phyloP scores from a whole-genome alignment of 1,284 basidiomycete genomes.

The Fomitopsis palustris region DNA sequence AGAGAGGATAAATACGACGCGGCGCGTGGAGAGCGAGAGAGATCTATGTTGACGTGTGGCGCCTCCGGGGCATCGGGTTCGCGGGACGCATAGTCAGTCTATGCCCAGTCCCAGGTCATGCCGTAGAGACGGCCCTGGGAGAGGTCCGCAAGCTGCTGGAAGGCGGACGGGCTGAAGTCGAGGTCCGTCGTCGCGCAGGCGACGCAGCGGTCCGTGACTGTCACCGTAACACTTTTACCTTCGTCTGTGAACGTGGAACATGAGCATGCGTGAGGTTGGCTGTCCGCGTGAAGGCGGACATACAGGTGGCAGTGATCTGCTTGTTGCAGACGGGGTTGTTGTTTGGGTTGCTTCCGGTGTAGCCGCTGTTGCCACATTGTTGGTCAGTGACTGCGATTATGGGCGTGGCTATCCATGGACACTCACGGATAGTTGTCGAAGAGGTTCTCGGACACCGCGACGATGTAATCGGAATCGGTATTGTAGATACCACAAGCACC shows the following conservation, averaged over 20 bases:
- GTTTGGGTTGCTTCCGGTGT: slow-evolving; percentile 54
- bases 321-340: slow-evolving; percentile 58
- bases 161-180: slow-evolving; percentile 58
- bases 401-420: neutral
- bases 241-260: slow-evolving; percentile 34
- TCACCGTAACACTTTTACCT: slow-evolving; percentile 47
- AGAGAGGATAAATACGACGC: neutral
- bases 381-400: neutral
- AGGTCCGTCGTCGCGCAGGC: slow-evolving; percentile 49
- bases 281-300: slow-evolving; percentile 17
- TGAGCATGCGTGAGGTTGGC: neutral
- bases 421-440: slow-evolving; percentile 65
- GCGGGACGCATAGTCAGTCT: slow-evolving; percentile 18
- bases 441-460: slow-evolving; percentile 53
- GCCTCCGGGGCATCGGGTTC: neutral
- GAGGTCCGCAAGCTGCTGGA: slow-evolving; percentile 34
- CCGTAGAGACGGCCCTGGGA: slow-evolving; percentile 46
- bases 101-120: slow-evolving; percentile 46
- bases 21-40: neutral
- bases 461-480: slow-evolving; percentile 49
- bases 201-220: slow-evolving; percentile 58
- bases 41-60: neutral
- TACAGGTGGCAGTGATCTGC: slow-evolving; percentile 44
- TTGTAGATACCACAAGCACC: slow-evolving; percentile 69
- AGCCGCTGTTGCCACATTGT: slow-evolving; percentile 34